These are phyloP conservation scores for Diaporthe ampelina DNA, from an alignment of 2,329 filamentous ascomycete genomes.

Conservation along the genomic window DNA sequence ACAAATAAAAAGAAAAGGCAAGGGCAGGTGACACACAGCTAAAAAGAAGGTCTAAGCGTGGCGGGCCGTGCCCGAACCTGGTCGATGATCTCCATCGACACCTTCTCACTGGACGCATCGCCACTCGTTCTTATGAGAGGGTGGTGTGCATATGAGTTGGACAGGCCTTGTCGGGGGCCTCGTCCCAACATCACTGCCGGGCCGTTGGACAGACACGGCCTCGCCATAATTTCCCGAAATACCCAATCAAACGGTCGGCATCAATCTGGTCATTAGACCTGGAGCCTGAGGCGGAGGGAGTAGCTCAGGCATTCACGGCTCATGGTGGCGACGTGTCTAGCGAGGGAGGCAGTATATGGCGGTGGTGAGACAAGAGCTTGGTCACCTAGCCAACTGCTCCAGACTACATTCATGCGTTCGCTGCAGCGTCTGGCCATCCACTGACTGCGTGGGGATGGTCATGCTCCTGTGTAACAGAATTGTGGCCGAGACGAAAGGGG, in stretches of 20 bases:
- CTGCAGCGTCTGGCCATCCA: background rate
- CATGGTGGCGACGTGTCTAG: background rate
- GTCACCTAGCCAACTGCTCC: background rate
- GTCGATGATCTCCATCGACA: background rate
- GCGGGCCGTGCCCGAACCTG: slow-evolving; percentile 17
- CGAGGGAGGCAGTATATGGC: background rate
- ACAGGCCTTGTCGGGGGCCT: background rate
- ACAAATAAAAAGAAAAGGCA: background rate
- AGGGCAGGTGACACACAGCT: background rate
- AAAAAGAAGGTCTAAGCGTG: background rate
- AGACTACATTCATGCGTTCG: background rate
- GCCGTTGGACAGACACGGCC: slow-evolving; percentile 8
- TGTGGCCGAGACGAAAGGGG: background rate
- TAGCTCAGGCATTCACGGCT: slow-evolving; percentile 10
- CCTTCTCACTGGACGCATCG: background rate
- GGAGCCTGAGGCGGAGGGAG: slow-evolving; percentile 12
- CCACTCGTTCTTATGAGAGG: background rate
- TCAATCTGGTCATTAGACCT: background rate
- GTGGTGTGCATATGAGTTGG: slow-evolving; percentile 15
- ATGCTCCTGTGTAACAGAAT: slow-evolving; percentile 6
- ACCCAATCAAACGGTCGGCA: slow-evolving; percentile 11
- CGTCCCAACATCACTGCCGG: background rate
- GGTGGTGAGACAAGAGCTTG: background rate
- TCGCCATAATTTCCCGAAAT: background rate
- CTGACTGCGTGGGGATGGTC: background rate